A percentile compares a stretch with the other conserved stretches of the same genome.
Evolutionary conservation across 352 stramenopile genomes (phyloP).

Genomic region (Phytophthora tentaculata): DNA sequence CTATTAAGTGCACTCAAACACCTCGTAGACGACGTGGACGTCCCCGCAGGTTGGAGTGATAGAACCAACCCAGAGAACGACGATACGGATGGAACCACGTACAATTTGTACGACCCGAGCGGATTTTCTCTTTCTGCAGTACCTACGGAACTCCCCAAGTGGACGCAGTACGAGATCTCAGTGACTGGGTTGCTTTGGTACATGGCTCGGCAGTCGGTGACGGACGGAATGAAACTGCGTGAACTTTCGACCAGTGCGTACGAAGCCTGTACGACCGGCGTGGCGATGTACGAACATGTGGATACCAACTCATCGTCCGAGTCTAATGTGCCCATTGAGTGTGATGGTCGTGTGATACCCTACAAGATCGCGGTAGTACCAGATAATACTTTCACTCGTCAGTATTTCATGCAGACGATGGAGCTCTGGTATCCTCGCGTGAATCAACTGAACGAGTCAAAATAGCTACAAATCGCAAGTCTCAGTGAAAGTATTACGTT

Average conservation of each 20-base stretch:
- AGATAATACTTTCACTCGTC: not conserved
- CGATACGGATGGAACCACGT: not conserved
- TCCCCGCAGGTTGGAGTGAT: not conserved
- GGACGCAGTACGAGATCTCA: not conserved
- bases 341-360: not conserved
- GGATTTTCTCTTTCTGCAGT: not conserved
- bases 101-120: not conserved
- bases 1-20: not conserved
- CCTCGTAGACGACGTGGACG: not conserved
- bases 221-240: not conserved
- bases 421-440: not conserved
- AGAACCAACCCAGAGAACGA: not conserved
- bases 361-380: not conserved
- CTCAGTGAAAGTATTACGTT: not conserved
- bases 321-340: not conserved
- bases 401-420: constrained; percentile 3
- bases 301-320: not conserved
- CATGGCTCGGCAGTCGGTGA: not conserved
- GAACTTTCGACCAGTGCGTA: not conserved
- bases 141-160: not conserved
- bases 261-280: not conserved
- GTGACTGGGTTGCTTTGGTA: not conserved
- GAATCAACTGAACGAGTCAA: not conserved
- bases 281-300: not conserved
- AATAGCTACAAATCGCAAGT: not conserved